These are phyloP conservation scores for Diplocarpon mali DNA, from an alignment of 2,329 filamentous ascomycete species.

Conservation along the genomic window DNA sequence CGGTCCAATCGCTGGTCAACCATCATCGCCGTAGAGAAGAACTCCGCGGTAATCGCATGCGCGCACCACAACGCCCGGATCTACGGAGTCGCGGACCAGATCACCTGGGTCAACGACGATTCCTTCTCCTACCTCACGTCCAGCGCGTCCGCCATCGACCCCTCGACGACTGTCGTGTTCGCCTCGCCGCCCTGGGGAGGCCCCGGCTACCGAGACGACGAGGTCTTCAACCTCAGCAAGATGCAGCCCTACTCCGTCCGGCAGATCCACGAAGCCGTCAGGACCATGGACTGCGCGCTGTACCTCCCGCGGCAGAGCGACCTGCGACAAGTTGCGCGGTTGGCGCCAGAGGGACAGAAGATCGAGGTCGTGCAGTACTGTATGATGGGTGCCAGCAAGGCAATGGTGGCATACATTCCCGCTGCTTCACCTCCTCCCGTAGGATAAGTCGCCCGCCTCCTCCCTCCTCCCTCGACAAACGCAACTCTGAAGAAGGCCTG, in stretches of 20 bases:
- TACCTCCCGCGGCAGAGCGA: constrained; percentile 83
- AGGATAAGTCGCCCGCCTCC: not conserved
- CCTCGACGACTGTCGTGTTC: constrained; percentile 42
- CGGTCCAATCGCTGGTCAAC: constrained; percentile 66
- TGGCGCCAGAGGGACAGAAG: constrained; percentile 40
- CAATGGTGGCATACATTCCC: constrained; percentile 53
- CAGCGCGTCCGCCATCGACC: constrained; percentile 15
- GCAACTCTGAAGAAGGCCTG: no score
- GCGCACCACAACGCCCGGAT: constrained; percentile 85
- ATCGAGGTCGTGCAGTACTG: constrained; percentile 82
- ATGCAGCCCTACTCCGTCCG: constrained; percentile 81
- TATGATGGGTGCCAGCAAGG: constrained; percentile 81
- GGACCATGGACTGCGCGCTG: constrained; percentile 51
- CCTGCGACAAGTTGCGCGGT: constrained; percentile 61
- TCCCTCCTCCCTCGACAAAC: no score
- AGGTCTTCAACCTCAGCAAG: constrained; percentile 69
- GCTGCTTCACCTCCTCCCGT: constrained; percentile 3
- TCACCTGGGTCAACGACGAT: constrained; percentile 81
- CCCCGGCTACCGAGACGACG: constrained; percentile 49
- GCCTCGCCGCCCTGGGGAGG: constrained; percentile 67
- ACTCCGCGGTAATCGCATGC: constrained; percentile 70
- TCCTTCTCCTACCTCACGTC: constrained; percentile 46
- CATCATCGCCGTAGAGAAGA: constrained; percentile 81
- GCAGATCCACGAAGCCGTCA: constrained; percentile 52
- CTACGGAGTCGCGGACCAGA: constrained; percentile 67